Evolutionary conservation across 2,329 filamentous ascomycete species (phyloP).

Genomic region (Aspergillus alliaceus): DNA sequence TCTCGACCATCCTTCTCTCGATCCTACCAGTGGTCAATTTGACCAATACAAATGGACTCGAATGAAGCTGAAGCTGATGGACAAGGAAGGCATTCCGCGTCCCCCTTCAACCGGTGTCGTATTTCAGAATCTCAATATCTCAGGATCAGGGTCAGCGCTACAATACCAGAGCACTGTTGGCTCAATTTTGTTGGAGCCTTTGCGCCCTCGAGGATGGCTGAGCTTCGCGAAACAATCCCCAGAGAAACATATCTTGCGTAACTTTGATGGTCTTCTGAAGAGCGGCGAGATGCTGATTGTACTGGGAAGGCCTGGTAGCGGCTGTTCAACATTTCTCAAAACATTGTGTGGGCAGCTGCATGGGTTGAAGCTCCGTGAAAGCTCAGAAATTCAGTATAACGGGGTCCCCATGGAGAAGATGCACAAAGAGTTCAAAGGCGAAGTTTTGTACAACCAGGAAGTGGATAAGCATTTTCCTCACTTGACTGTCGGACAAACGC

Average conservation of each 20-base stretch:
- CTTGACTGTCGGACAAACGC: conserved; percentile 57
- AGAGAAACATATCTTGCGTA: conserved; percentile 56
- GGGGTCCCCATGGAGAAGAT: conserved; percentile 65
- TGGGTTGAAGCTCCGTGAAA: conserved; percentile 69
- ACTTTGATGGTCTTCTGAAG: conserved; percentile 55
- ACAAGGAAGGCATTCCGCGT: conserved; percentile 55
- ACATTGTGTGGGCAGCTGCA: conserved; percentile 79
- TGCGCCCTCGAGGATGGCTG: conserved; percentile 59
- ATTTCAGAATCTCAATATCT: conserved; percentile 66
- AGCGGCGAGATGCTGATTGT: conserved; percentile 49
- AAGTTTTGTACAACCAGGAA: conserved; percentile 42
- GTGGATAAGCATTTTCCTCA: conserved; percentile 56
- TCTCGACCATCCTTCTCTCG: conserved; percentile 50
- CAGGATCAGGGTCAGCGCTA: conserved; percentile 64
- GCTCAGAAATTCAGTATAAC: conserved; percentile 79
- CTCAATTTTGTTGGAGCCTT: conserved; percentile 58
- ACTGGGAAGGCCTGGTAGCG: conserved; percentile 41
- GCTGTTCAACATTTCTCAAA: conserved; percentile 81
- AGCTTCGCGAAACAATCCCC: conserved; percentile 43
- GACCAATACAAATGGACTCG: conserved; percentile 55
- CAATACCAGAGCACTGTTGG: conserved; percentile 69
- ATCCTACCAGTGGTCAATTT: conserved; percentile 54
- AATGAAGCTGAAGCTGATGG: conserved; percentile 51
- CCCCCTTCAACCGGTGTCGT: conserved; percentile 59
- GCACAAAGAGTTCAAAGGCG: conserved; percentile 57